Percentiles rank a stretch among this genome's conserved stretches.
phyloP scores from a whole-genome alignment of 1,284 basidiomycete species.

The Rugosomyces carneus region DNA sequence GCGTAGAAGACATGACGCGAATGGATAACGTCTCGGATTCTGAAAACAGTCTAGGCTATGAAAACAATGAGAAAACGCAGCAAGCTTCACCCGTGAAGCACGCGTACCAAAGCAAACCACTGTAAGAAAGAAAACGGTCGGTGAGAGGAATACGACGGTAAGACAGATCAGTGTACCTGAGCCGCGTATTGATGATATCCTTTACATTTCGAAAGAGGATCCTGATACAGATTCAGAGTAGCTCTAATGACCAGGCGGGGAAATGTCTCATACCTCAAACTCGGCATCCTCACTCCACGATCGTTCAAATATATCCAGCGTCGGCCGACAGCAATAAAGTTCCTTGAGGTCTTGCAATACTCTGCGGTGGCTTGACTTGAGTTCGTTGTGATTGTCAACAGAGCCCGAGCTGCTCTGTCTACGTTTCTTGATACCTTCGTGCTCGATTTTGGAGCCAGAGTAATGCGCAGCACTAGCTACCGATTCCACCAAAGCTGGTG shows the following conservation, averaged over 20 bases:
- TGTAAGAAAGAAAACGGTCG: constrained; percentile 22
- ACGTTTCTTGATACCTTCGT: constrained; percentile 26
- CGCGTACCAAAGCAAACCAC: constrained; percentile 60
- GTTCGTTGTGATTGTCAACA: constrained; percentile 25
- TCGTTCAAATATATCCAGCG: constrained; percentile 47
- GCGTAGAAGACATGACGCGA: constrained; percentile 53
- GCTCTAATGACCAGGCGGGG: background rate
- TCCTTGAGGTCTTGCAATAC: constrained; percentile 51
- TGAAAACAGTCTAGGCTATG: constrained; percentile 50
- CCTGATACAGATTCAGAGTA: constrained; percentile 26
- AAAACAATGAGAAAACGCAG: constrained; percentile 1
- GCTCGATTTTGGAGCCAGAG: constrained; percentile 38
- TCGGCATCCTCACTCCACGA: constrained; percentile 54
- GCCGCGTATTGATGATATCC: constrained; percentile 50
- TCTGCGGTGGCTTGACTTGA: constrained; percentile 34
- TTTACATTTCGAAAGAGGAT: constrained; percentile 44
- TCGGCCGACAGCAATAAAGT: constrained; percentile 54
- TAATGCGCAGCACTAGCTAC: constrained; percentile 57
- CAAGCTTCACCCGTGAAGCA: constrained; percentile 4
- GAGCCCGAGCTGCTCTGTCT: constrained; percentile 29
- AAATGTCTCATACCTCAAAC: constrained; percentile 45
- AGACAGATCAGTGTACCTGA: constrained; percentile 30
- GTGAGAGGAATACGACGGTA: background rate
- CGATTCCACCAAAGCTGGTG: constrained; percentile 45
- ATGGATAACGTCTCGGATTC: constrained; percentile 43